These are phyloP conservation scores for Kodamaea plutei DNA, from an alignment of 1,139 yeast genomes.

Conservation along the genomic window DNA sequence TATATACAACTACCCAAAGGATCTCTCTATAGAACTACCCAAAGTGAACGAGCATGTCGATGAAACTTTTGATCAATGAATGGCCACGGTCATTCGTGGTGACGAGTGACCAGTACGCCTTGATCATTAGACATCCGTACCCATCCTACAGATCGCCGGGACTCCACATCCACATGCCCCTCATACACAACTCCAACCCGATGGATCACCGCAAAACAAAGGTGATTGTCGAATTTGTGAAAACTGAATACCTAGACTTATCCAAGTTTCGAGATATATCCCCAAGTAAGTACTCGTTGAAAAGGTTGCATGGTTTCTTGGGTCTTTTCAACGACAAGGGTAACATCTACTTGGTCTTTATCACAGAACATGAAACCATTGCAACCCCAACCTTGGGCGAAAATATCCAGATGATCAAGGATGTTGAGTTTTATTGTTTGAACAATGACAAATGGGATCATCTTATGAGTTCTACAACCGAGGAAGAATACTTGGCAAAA, in stretches of 20 bases:
- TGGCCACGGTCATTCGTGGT: conserved; percentile 54
- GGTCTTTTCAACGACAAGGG: conserved; percentile 58
- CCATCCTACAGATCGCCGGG: conserved; percentile 29
- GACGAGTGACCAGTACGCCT: conserved; percentile 43
- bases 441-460: conserved; percentile 54
- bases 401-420: conserved; percentile 47
- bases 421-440: conserved; percentile 61
- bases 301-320: conserved; percentile 49
- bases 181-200: conserved; percentile 24
- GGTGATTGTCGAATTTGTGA: conserved; percentile 50
- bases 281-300: conserved; percentile 21
- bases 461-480: conserved; percentile 19
- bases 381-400: conserved; percentile 60
- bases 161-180: conserved; percentile 25
- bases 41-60: no score
- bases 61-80: conserved; percentile 51
- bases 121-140: conserved; percentile 46
- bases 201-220: conserved; percentile 15
- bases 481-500: conserved; percentile 13
- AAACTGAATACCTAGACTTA: conserved; percentile 33
- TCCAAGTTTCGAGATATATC: conserved; percentile 40
- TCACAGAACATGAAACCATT: conserved; percentile 51
- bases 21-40: no score
- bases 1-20: no score
- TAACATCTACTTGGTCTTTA: conserved; percentile 52